A percentile compares a stretch with the other conserved stretches of the same genome.
phyloP scores from a whole-genome alignment of 352 stramenopile genomes.

The Pythium rishiriense region DNA sequence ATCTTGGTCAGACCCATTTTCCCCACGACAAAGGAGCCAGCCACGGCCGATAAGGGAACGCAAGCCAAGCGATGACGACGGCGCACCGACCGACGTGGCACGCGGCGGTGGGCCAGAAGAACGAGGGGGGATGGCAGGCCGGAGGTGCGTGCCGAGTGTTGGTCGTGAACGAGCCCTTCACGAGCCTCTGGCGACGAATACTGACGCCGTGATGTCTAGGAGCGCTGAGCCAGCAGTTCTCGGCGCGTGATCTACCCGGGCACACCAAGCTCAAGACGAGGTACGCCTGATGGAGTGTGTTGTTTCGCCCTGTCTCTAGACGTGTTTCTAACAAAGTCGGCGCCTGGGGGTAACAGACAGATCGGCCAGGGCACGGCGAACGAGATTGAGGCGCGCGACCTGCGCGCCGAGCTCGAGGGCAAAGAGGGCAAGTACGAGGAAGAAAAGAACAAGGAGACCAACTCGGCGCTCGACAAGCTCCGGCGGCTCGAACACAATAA shows the following conservation, averaged over 20 bases:
- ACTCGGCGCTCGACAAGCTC: constrained; percentile 80
- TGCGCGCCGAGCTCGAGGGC: constrained; percentile 72
- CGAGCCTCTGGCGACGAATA: background rate
- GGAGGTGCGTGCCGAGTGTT: constrained; percentile 58
- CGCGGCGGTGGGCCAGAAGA: constrained; percentile 82
- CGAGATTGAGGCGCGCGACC: constrained; percentile 73
- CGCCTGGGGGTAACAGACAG: constrained; percentile 38
- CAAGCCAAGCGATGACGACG: constrained; percentile 63
- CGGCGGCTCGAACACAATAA: constrained; percentile 79
- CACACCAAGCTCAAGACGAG: constrained; percentile 85
- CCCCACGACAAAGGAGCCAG: no score
- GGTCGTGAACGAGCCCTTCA: background rate
- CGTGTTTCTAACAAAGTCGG: background rate
- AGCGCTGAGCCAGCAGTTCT: constrained; percentile 78
- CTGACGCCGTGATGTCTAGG: constrained; percentile 31
- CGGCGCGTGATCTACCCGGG: constrained; percentile 74
- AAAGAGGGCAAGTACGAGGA: constrained; percentile 75
- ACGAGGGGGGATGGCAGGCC: constrained; percentile 83
- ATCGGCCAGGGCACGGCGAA: constrained; percentile 80
- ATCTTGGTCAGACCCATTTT: background rate
- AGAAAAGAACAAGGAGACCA: constrained; percentile 72
- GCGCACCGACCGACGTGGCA: constrained; percentile 85
- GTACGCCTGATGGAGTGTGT: constrained; percentile 34
- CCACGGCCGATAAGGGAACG: no score
- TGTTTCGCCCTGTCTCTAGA: background rate